Evolutionary conservation across 1,139 yeast species (phyloP).

Genomic region (Taiozyma onychis): DNA sequence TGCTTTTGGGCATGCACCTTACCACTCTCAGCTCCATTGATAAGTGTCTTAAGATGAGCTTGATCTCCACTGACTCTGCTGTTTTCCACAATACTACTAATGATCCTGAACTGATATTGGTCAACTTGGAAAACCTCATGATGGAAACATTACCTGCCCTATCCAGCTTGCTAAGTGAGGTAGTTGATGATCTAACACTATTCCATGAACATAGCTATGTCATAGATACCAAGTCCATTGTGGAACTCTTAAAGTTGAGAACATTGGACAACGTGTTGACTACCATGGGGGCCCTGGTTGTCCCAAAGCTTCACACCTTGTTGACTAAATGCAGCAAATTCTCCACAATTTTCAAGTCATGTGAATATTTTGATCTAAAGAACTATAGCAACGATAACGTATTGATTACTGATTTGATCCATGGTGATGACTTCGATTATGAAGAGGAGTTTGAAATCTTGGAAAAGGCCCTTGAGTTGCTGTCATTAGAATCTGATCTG

Average conservation of each 20-base stretch:
- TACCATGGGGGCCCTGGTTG: neutral
- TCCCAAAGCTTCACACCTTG: neutral
- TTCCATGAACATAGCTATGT: neutral
- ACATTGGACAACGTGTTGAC: neutral
- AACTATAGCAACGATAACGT: neutral
- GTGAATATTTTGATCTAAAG: neutral
- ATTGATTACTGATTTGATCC: neutral
- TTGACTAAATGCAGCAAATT: constrained; percentile 1
- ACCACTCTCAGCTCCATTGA: neutral
- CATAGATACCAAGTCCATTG: neutral
- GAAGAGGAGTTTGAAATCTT: neutral
- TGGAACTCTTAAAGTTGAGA: neutral
- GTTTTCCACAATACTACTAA: neutral
- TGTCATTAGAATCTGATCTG: neutral
- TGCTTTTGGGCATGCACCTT: neutral
- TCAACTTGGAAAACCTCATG: neutral
- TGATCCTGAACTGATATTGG: neutral
- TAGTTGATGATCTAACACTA: neutral
- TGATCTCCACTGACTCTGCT: neutral
- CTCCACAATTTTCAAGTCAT: constrained; percentile 1
- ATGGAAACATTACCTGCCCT: neutral
- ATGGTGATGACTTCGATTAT: neutral
- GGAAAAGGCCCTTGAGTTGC: neutral
- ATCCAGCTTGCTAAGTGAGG: neutral
- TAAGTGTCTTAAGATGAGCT: neutral